Base-by-base conservation (phyloP, 208 protist genomes). In the Angomonas deanei region DNA sequence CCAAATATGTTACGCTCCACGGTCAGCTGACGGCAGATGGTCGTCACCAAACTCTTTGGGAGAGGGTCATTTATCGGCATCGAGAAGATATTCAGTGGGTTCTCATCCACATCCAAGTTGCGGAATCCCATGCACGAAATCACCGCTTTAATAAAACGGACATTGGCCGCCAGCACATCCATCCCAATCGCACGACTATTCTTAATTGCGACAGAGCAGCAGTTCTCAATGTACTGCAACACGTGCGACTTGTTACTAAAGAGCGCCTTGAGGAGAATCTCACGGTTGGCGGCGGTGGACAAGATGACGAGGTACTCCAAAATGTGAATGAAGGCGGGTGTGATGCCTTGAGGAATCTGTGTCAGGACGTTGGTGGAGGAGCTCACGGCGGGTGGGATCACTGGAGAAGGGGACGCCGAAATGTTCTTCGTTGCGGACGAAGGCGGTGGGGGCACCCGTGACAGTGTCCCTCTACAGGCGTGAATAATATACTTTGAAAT, bases 1-100 rank as follows among this genome's bases (percentile, higher is more conserved):
- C 78, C 74, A 34, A 91, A 79, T 1, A 68, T 85, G 68, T 91
- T 74, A 1, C 74, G 69, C 71, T 86, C 81, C 23, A 84, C 76
- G 21, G 82, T 88, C 10, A 91, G 70, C 55, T 74, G 58, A 1
- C 84, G 80, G 66, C 75, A 86, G 23, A 88, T 79, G 11, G 47
- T 52, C 8, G 73, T 74, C 4, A 78, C 49, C 10, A 80, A 48
- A 26, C 26, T 60, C 5, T 70, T 17, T 3, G 81, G 70, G 6
- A 88, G 53, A 30, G 72, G 70, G 24, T 82, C 72, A 0, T 54
- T 60, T 15, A 17, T 19, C 55, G 56, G 55, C 19, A 59, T 11
- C n/a, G 57, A 34, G 60, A 76, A 82, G 24, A 72, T 46, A 24
- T 60, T 54, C 15, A 86, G 52, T 15, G 72, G 73, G 56, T 67